Base-by-base conservation (phyloP, 306 rosid genomes). In the Canavalia ensiformis region DNA sequence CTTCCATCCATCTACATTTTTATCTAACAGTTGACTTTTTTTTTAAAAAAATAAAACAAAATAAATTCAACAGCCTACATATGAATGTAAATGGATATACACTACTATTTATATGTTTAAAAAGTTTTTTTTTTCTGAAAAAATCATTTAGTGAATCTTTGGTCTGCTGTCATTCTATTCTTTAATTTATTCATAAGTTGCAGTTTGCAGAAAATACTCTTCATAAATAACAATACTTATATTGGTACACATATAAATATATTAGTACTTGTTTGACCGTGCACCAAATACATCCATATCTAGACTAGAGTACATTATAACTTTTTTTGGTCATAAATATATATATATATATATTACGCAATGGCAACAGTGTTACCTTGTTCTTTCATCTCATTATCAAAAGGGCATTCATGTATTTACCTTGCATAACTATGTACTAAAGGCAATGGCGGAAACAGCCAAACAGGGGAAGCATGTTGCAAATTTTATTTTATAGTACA, bases 261-360 rank as follows among this genome's bases (percentile, higher is more conserved):
- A 46, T 56, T 35, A 10, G 4, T 62, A 35, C 8, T 62, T 4
- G 4, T 8, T 63, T 63, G 30, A 39, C 39, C 39, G n/a, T 13
- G 51, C 67, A 35, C 29, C 47, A 49, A 56, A 67, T 75, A 52
- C 72, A 58, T 75, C 62, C 72, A 58, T 57, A 68, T 68, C 31
- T 39, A 49, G 2, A 63, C 31, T 39, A 49, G 2, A 63, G 25
- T 13, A 58, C 65, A 76, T 18, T 18, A 18, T 5, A 35, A 30
- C 0, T 25, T 68, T 5, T 72, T 75, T 12, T 29, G 4, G 46
- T 47, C 55, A 67, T 5, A 10, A 28, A 67, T 5, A 56, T 31
- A 8, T 11, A 67, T 5, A 56, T 31, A 8, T 11, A 39, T 66
- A 66, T 34, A 66, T 13, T 7, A 8, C n/a, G 1, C 44, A 11